Percentiles rank a stretch among this genome's conserved stretches.
Evolutionary conservation across 2,329 filamentous ascomycete species (phyloP).

Genomic region (Penicillium brevicompactum): DNA sequence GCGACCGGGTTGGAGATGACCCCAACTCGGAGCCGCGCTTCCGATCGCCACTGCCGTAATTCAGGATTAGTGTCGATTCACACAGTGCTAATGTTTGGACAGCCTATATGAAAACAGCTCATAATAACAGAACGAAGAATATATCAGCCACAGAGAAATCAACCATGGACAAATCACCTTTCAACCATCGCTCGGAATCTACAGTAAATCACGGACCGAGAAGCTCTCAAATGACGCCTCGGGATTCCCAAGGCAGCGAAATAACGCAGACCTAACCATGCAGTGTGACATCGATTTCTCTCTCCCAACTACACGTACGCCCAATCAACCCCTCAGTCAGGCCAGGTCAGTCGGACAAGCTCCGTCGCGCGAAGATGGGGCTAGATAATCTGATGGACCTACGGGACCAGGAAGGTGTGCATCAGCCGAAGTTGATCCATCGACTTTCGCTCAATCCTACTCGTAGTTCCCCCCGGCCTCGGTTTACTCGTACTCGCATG

Average conservation of each 20-base stretch:
- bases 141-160: neutral
- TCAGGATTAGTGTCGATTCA: neutral
- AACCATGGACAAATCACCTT: neutral
- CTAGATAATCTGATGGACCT: neutral
- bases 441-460: neutral
- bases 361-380: neutral
- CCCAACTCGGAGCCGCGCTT: neutral
- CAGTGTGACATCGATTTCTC: conserved; percentile 1
- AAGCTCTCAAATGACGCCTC: neutral
- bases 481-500: neutral
- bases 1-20: neutral
- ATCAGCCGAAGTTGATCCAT: neutral
- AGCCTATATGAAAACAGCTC: neutral
- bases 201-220: neutral
- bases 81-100: neutral
- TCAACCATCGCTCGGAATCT: neutral
- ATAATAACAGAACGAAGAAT: neutral
- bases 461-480: neutral
- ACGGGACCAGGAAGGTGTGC: neutral
- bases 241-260: neutral
- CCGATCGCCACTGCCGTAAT: neutral
- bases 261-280: neutral
- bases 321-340: neutral
- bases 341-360: neutral
- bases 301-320: neutral